Base-by-base conservation (phyloP, 257 asterid species). In the Prunella vulgaris region DNA sequence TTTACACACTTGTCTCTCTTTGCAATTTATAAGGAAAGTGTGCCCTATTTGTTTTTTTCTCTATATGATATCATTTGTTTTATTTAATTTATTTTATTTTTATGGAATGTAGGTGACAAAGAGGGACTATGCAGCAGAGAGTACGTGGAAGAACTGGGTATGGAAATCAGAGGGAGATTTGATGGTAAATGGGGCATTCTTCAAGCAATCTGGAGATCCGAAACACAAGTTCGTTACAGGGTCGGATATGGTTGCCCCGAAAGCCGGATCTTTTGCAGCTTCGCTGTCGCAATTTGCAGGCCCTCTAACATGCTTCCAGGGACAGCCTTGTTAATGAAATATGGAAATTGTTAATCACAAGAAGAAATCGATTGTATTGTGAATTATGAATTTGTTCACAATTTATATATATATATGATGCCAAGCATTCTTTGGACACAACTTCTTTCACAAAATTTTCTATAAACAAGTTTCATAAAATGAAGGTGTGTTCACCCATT, bases 81-180 rank as follows among this genome's bases (percentile, higher is more conserved):
- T 12, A n/a, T 18, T 4, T 33, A 18, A 7, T 12, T 9, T 20
- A 2, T 25, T 53, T 56, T 7, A 21, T 1, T 3, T 3, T n/a
- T n/a, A n/a, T n/a, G n/a, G n/a, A 56, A 15, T 76, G 64, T 30
- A 90, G 93, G 91, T 91, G 67, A 91, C 96, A 0, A 87, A 87
- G 87, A 83, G 97, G 74, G 95, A 86, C 5, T 79, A 84, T 44
- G 66, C 87, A 62, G 13, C 80, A 0, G 80, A 90, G 76, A 72
- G 77, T 30, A 85, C 4, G 64, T 87, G 98, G 98, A 81, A 86
- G 81, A 79, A 80, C 6, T 92, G 96, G 98, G 80, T 40, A 1
- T 90, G 98, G 98, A 84, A 53, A 84, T 92, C 97, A 2, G 86
- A 89, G 42, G 90, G 85, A 38, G 98, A 92, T 77, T 28, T 86